A percentile compares a stretch with the other conserved stretches of the same genome.
These are phyloP conservation scores for Lupinus albus DNA, from an alignment of 306 rosid species.

Conservation along the genomic window DNA sequence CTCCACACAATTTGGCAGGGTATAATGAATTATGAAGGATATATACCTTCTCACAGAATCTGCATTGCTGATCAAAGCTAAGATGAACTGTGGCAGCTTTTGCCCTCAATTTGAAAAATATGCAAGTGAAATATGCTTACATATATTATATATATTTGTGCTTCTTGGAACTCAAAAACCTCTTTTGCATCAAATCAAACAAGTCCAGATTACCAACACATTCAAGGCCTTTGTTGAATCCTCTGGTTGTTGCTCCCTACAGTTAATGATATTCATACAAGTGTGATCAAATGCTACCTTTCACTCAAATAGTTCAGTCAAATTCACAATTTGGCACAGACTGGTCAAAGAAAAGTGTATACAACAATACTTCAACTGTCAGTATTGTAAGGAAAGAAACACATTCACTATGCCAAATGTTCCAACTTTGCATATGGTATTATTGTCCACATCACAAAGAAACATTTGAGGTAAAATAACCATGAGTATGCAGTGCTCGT, in stretches of 20 bases:
- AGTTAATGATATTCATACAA: background rate
- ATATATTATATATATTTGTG: conserved; percentile 75
- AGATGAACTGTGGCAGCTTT: conserved; percentile 62
- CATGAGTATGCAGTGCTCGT: conserved; percentile 11
- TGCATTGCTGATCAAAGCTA: conserved; percentile 79
- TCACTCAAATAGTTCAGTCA: conserved; percentile 16
- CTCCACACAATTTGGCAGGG: conserved; percentile 13
- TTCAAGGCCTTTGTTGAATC: conserved; percentile 29
- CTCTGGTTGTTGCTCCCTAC: conserved; percentile 49
- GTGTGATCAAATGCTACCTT: conserved; percentile 7
- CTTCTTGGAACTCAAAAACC: conserved; percentile 74
- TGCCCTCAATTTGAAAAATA: conserved; percentile 55
- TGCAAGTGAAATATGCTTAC: conserved; percentile 15
- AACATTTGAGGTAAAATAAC: background rate
- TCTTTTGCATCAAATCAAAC: conserved; percentile 66
- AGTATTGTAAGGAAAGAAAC: background rate
- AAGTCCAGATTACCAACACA: conserved; percentile 46
- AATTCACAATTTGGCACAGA: conserved; percentile 2
- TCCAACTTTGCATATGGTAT: background rate
- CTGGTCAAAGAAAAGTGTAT: background rate
- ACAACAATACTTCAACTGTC: background rate
- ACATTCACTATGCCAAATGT: background rate
- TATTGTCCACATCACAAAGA: background rate
- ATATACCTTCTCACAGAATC: conserved; percentile 92
- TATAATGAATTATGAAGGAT: conserved; percentile 13